A percentile compares a stretch with the other conserved stretches of the same genome.
phyloP scores from a whole-genome alignment of 768 basidiomycete species.

The Macrolepiota dolichaula region DNA sequence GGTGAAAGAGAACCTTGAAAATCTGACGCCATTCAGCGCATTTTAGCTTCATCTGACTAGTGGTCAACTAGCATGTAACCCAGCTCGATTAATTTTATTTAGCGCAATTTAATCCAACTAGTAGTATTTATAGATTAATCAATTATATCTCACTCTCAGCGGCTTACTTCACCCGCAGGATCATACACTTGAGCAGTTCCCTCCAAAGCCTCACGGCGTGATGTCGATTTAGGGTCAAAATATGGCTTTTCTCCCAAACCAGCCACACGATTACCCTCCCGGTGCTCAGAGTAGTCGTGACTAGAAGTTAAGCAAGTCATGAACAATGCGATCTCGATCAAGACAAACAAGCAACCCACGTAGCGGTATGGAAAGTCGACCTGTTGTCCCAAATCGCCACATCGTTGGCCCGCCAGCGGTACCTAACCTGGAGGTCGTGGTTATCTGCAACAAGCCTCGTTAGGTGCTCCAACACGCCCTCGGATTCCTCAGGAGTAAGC shows the following conservation, averaged over 20 bases:
- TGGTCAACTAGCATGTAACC: too few species aligned
- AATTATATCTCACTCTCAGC: too few species aligned
- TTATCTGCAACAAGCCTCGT: conserved; percentile 49
- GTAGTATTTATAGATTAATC: too few species aligned
- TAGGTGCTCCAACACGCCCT: conserved; percentile 44
- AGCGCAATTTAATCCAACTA: too few species aligned
- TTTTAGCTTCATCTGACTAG: too few species aligned
- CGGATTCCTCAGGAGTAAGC: conserved; percentile 51
- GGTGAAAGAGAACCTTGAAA: too few species aligned
- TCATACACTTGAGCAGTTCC: too few species aligned
- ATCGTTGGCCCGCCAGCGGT: conserved; percentile 48
- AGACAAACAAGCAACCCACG: conserved; percentile 23
- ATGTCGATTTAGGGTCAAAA: conserved; percentile 38
- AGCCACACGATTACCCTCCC: conserved; percentile 50
- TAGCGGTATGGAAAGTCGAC: conserved; percentile 44
- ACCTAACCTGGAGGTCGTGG: conserved; percentile 55
- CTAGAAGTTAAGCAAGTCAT: conserved; percentile 15
- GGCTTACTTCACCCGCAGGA: too few species aligned
- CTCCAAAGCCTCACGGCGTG: conserved; percentile 26
- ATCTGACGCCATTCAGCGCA: too few species aligned
- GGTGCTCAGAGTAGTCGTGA: conserved; percentile 29
- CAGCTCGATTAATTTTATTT: too few species aligned
- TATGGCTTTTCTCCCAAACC: conserved; percentile 52
- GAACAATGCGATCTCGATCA: not conserved
- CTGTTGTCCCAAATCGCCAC: conserved; percentile 65